Conservation (phyloP, 139 green algal genomes). For the Dunaliella primolecta region DNA sequence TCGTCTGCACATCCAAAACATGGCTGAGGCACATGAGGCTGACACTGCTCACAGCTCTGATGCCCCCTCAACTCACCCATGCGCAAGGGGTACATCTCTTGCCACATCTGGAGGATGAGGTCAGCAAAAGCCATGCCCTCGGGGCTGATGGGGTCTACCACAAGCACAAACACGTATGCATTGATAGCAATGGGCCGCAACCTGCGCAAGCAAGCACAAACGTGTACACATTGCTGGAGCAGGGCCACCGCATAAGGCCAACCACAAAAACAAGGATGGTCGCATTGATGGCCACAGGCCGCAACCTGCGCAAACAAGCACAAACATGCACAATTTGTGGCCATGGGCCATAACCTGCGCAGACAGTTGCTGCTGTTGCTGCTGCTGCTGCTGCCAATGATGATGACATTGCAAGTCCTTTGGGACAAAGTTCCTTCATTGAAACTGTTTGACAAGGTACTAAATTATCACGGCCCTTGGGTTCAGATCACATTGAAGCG, state of each 20-base stretch:
- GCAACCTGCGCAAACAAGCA: constrained; percentile 42
- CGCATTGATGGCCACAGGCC: constrained; percentile 63
- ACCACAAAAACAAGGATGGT: constrained; percentile 63
- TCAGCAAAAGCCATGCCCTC: constrained; percentile 25
- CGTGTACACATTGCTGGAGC: no score
- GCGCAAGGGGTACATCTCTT: constrained; percentile 22
- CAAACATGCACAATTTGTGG: no score
- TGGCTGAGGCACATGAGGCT: no score
- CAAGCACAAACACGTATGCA: constrained; percentile 61
- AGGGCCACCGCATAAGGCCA: no score
- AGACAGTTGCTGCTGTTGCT: no score
- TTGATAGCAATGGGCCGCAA: constrained; percentile 61
- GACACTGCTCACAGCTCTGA: constrained; percentile 3
- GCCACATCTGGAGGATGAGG: constrained; percentile 33
- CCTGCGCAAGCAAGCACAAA: constrained; percentile 36
- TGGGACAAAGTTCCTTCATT: no score
- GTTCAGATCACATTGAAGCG: no score
- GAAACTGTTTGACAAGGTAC: no score
- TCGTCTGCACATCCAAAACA: no score
- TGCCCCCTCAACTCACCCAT: constrained; percentile 20
- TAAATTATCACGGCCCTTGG: no score
- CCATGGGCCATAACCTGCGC: constrained; percentile 50
- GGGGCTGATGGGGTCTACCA: constrained; percentile 57
- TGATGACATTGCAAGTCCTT: no score
- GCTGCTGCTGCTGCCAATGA: no score